A percentile compares a stretch with the other conserved stretches of the same genome.
Evolutionary conservation across 306 rosid genomes (phyloP).

Genomic region (Quercus alba): DNA sequence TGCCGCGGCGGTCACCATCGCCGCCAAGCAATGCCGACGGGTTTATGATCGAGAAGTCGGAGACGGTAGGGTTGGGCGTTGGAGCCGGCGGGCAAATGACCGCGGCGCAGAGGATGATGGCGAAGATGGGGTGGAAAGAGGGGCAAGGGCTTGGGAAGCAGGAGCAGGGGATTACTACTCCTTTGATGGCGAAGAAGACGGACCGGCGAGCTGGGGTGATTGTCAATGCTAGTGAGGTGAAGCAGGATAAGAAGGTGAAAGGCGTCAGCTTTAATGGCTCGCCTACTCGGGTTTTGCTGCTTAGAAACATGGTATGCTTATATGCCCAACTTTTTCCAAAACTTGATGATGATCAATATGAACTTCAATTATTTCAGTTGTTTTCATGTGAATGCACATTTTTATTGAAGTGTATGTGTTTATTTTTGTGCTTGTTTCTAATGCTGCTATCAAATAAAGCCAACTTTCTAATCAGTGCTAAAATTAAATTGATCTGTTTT

Average conservation of each 20-base stretch:
- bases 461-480: background rate
- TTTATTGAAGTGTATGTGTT: background rate
- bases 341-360: background rate
- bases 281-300: slow-evolving; percentile 83
- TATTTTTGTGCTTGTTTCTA: background rate
- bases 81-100: slow-evolving; percentile 99
- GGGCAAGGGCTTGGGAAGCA: slow-evolving; percentile 98
- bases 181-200: slow-evolving; percentile 95
- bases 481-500: background rate
- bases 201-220: slow-evolving; percentile 95
- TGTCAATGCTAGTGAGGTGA: slow-evolving; percentile 83
- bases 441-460: background rate
- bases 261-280: slow-evolving; percentile 71
- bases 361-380: background rate
- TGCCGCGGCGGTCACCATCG: slow-evolving; percentile 73
- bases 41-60: slow-evolving; percentile 85
- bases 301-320: slow-evolving; percentile 85
- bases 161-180: slow-evolving; percentile 97
- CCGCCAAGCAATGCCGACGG: slow-evolving; percentile 75
- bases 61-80: slow-evolving; percentile 81
- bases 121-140: slow-evolving; percentile 99
- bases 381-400: background rate
- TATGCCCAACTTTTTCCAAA: background rate
- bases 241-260: slow-evolving; percentile 74
- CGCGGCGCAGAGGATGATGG: slow-evolving; percentile 99